Evolutionary conservation across 2,329 filamentous ascomycete species (phyloP).

Genomic region (Ceratocystiopsis minuta): DNA sequence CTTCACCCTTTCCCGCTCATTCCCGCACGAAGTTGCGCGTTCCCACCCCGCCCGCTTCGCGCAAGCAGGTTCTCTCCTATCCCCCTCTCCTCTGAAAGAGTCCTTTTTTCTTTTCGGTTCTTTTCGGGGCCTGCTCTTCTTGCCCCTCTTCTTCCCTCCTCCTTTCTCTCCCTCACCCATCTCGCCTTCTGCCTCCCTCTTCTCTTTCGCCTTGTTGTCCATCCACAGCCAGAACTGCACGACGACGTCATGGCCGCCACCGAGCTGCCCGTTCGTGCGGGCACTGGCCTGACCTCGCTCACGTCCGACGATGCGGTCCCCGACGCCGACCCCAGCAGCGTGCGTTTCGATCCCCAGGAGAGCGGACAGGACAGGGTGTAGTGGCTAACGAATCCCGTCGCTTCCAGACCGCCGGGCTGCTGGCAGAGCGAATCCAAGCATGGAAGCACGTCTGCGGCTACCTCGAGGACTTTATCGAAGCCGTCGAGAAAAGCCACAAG

Average conservation of each 20-base stretch:
- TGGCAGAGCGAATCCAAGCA: conserved; percentile 74
- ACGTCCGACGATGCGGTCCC: conserved; percentile 37
- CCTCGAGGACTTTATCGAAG: conserved; percentile 73
- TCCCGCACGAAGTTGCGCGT: no score
- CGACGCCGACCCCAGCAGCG: conserved; percentile 38
- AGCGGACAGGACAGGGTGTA: neutral
- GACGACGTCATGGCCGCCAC: conserved; percentile 2
- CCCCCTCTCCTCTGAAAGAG: no score
- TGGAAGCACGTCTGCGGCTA: conserved; percentile 93
- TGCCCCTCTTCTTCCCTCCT: neutral
- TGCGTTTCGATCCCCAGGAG: conserved; percentile 21
- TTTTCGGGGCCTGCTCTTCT: neutral
- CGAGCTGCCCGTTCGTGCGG: conserved; percentile 9
- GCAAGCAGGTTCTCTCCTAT: no score
- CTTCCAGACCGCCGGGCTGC: conserved; percentile 52
- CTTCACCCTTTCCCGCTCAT: no score
- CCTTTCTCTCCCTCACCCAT: neutral
- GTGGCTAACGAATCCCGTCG: neutral
- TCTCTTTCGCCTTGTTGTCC: neutral
- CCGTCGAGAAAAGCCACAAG: conserved; percentile 73
- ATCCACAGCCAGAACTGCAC: neutral
- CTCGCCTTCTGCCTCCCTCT: neutral
- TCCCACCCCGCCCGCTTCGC: no score
- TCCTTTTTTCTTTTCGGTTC: neutral
- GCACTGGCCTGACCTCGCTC: conserved; percentile 10